These are phyloP conservation scores for Phytophthora cryptogea DNA, from an alignment of 352 stramenopile species.

Conservation along the genomic window DNA sequence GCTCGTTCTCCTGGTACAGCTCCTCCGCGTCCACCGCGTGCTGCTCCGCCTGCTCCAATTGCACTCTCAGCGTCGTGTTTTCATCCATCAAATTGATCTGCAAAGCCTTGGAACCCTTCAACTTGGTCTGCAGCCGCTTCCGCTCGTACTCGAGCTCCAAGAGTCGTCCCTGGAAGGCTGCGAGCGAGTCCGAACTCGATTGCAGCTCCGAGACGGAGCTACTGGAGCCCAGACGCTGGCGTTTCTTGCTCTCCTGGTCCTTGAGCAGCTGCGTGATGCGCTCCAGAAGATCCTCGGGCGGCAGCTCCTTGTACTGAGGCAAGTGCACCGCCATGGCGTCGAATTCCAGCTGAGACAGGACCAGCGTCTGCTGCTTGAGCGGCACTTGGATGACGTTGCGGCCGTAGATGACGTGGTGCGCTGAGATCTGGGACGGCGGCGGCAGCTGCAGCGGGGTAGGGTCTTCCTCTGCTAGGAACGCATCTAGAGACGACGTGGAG, in stretches of 20 bases:
- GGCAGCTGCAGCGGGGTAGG: constrained; percentile 13
- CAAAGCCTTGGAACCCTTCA: constrained; percentile 52
- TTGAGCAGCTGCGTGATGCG: constrained; percentile 63
- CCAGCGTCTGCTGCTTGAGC: constrained; percentile 60
- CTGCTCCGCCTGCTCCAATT: constrained; percentile 53
- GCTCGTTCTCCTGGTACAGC: constrained; percentile 62
- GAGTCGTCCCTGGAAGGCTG: constrained; percentile 60
- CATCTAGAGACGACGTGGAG: constrained; percentile 33
- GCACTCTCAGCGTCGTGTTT: constrained; percentile 58
- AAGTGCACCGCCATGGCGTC: constrained; percentile 78
- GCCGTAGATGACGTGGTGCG: constrained; percentile 59
- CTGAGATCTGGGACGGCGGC: constrained; percentile 28
- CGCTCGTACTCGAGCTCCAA: constrained; percentile 74
- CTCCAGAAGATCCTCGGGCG: constrained; percentile 55
- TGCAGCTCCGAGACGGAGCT: constrained; percentile 7
- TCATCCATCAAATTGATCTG: constrained; percentile 78
- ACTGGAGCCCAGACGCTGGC: constrained; percentile 27
- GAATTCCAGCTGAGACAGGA: constrained; percentile 80
- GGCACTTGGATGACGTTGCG: constrained; percentile 81
- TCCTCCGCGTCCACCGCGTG: constrained; percentile 54
- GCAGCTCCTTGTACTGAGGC: constrained; percentile 67
- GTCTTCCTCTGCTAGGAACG: constrained; percentile 36
- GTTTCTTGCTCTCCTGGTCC: constrained; percentile 47
- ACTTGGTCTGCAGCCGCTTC: constrained; percentile 68
- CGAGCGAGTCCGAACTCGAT: constrained; percentile 30